Evolutionary conservation across 805 yeast genomes (phyloP).

Genomic region (Komagataella pseudopastoris): DNA sequence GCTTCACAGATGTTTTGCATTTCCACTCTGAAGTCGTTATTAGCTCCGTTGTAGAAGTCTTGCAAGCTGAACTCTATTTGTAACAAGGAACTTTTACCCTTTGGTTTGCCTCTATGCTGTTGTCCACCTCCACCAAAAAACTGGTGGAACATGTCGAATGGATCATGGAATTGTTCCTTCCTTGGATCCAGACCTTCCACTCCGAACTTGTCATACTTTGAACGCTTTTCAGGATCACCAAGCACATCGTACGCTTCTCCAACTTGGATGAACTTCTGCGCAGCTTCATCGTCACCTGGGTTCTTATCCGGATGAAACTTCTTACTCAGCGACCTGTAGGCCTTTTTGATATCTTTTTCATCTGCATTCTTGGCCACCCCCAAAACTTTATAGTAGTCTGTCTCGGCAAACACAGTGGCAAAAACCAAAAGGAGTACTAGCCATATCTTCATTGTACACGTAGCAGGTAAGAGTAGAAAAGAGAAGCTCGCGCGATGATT

Average conservation of each 20-base stretch:
- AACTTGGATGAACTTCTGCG: slow-evolving; percentile 74
- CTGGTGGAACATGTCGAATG: slow-evolving; percentile 46
- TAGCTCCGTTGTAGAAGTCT: slow-evolving; percentile 62
- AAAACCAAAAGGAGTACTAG: not conserved
- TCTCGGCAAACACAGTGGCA: slow-evolving; percentile 16
- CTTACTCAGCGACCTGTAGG: slow-evolving; percentile 70
- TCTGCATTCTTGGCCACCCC: slow-evolving; percentile 59
- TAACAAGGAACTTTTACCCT: slow-evolving; percentile 53
- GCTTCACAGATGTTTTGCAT: slow-evolving; percentile 64
- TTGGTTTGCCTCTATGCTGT: slow-evolving; percentile 26
- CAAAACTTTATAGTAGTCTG: slow-evolving; percentile 34
- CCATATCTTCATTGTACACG: slow-evolving; percentile 1
- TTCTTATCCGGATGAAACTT: slow-evolving; percentile 95
- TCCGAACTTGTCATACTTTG: slow-evolving; percentile 65
- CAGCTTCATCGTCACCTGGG: slow-evolving; percentile 69
- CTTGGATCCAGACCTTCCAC: slow-evolving; percentile 44
- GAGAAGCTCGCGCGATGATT: not conserved
- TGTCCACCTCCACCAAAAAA: slow-evolving; percentile 38
- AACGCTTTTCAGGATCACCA: slow-evolving; percentile 54
- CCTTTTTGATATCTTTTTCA: slow-evolving; percentile 74
- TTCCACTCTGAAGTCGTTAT: slow-evolving; percentile 43
- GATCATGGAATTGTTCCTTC: slow-evolving; percentile 15
- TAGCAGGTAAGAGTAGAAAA: not conserved
- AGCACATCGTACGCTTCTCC: slow-evolving; percentile 90
- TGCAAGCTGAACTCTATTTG: slow-evolving; percentile 40